phyloP scores from a whole-genome alignment of 176 grass and related monocot genomes.

The Oryza longistaminata region DNA sequence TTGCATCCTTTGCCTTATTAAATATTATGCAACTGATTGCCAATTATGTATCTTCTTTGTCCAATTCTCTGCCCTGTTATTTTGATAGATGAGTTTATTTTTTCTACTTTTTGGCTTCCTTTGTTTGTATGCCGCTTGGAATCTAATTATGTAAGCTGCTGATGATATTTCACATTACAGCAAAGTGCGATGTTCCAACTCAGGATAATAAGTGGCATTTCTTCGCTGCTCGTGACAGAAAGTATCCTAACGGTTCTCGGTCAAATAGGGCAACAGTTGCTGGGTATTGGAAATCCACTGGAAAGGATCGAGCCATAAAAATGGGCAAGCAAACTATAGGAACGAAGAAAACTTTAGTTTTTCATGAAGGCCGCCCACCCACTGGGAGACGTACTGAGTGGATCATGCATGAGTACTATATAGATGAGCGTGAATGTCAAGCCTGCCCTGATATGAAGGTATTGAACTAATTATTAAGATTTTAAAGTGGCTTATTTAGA shows the following conservation, averaged over 20 bases:
- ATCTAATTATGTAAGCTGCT: constrained; percentile 17
- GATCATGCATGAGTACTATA: constrained; percentile 98
- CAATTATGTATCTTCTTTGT: constrained; percentile 21
- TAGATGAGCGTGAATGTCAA: constrained; percentile 69
- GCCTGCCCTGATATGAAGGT: constrained; percentile 68
- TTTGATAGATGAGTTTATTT: background rate
- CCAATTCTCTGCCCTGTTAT: background rate
- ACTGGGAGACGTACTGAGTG: constrained; percentile 75
- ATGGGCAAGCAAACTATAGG: constrained; percentile 58
- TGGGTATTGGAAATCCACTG: constrained; percentile 98
- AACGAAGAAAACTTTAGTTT: constrained; percentile 97
- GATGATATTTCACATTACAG: constrained; percentile 45
- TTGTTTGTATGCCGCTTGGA: background rate
- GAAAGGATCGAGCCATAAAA: constrained; percentile 77
- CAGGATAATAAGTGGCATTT: constrained; percentile 95
- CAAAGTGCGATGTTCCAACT: constrained; percentile 56
- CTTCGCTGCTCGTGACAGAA: constrained; percentile 70
- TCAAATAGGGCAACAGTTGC: constrained; percentile 74
- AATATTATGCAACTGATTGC: constrained; percentile 13
- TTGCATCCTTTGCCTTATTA: background rate
- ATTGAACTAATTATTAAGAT: constrained; percentile 21
- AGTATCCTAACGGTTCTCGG: constrained; percentile 80
- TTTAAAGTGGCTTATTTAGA: background rate
- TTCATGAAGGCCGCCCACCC: constrained; percentile 86
- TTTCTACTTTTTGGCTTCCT: constrained; percentile 1